Evolutionary conservation across 768 basidiomycete species (phyloP).

Genomic region (Saitozyma sp.): DNA sequence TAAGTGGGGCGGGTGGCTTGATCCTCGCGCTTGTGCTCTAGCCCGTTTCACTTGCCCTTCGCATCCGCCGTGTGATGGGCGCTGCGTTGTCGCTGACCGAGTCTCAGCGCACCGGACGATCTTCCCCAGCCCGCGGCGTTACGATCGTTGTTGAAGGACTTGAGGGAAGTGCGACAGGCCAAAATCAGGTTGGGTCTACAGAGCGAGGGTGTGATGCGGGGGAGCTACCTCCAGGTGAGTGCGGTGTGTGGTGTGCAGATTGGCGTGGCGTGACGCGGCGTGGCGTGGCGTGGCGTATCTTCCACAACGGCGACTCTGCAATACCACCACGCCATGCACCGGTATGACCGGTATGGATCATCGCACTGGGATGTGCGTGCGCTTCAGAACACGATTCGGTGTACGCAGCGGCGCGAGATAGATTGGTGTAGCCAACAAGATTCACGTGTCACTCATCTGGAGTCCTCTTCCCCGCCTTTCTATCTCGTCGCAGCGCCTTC

Average conservation of each 20-base stretch:
- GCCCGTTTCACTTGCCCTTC: neutral
- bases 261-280: no score
- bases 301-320: neutral
- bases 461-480: neutral
- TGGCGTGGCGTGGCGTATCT: no score
- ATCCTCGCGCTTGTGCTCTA: neutral
- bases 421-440: no score
- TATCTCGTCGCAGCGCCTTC: no score
- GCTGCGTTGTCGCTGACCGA: neutral
- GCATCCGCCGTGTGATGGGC: neutral
- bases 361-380: no score
- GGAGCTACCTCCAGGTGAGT: slow-evolving; percentile 43
- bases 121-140: slow-evolving; percentile 79
- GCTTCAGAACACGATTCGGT: no score
- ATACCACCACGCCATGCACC: neutral
- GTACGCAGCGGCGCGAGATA: no score
- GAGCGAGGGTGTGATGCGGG: slow-evolving; percentile 51
- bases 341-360: neutral
- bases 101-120: slow-evolving; percentile 80
- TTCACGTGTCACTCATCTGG: no score
- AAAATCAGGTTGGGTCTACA: slow-evolving; percentile 85
- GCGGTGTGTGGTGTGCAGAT: neutral
- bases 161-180: slow-evolving; percentile 93
- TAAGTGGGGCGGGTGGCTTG: slow-evolving; percentile 54
- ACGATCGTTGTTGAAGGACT: slow-evolving; percentile 80